A percentile compares a stretch with the other conserved stretches of the same genome.
Evolutionary conservation across 331 rosid genomes (phyloP).

Genomic region (Phaseolus coccineus): DNA sequence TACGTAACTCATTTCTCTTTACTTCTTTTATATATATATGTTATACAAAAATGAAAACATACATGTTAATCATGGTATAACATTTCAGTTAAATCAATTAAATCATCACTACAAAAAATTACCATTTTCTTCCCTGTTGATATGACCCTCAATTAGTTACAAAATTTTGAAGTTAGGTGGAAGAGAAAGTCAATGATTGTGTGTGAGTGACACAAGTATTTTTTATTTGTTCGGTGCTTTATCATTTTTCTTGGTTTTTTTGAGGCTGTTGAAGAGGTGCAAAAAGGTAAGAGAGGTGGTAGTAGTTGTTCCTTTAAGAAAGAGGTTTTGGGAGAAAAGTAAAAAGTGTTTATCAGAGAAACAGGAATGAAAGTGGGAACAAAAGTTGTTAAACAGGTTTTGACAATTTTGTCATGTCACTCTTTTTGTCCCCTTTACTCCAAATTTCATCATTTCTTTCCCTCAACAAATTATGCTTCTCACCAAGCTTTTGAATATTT

Average conservation of each 20-base stretch:
- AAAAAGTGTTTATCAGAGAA: slow-evolving; percentile 44
- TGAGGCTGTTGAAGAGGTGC: slow-evolving; percentile 44
- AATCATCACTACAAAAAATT: background rate
- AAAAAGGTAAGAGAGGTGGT: slow-evolving; percentile 36
- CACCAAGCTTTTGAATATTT: slow-evolving; percentile 18
- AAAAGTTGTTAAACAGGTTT: slow-evolving; percentile 53
- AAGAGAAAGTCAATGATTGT: slow-evolving; percentile 18
- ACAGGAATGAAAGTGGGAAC: slow-evolving; percentile 52
- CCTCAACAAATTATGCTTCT: slow-evolving; percentile 5
- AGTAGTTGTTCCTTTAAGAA: slow-evolving; percentile 38
- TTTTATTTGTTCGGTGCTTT: slow-evolving; percentile 33
- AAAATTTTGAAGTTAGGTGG: slow-evolving; percentile 36
- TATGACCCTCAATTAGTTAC: slow-evolving; percentile 45
- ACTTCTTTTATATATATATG: background rate
- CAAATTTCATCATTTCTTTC: slow-evolving; percentile 46
- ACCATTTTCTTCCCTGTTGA: background rate
- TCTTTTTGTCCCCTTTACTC: slow-evolving; percentile 51
- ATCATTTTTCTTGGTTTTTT: slow-evolving; percentile 30
- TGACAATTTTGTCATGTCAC: slow-evolving; percentile 63
- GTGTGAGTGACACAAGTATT: slow-evolving; percentile 27
- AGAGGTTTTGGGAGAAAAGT: slow-evolving; percentile 49
- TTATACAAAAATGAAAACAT: background rate
- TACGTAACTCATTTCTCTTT: slow-evolving; percentile 9
- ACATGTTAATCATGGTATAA: background rate
- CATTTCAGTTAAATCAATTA: background rate